Percentiles rank a stretch among this genome's conserved stretches.
phyloP scores from a whole-genome alignment of 257 asterid species.

The Pogostemon cablin region DNA sequence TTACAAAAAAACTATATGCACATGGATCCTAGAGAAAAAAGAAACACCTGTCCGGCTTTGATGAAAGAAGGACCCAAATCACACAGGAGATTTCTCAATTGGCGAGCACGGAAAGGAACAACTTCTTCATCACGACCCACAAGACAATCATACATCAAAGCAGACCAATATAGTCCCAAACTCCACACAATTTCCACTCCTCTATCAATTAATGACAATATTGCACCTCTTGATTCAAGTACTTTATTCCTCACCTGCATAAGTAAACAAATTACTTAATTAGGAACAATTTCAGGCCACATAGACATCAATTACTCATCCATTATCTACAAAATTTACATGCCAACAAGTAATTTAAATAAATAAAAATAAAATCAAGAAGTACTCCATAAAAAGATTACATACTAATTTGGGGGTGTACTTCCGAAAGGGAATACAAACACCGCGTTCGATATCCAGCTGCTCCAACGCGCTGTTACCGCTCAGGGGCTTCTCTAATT shows the following conservation, averaged over 20 bases:
- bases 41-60: constrained; percentile 98
- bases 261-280: constrained; percentile 26
- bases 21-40: constrained; percentile 23
- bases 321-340: neutral
- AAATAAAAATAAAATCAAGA: neutral
- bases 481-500: constrained; percentile 35
- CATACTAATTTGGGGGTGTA: constrained; percentile 77
- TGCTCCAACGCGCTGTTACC: constrained; percentile 75
- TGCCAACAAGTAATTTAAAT: neutral
- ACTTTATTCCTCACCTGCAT: constrained; percentile 84
- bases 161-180: constrained; percentile 92
- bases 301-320: constrained; percentile 2
- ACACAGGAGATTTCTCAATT: constrained; percentile 88
- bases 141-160: constrained; percentile 71
- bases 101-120: constrained; percentile 98
- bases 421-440: constrained; percentile 87
- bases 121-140: constrained; percentile 98
- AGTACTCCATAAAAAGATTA: neutral
- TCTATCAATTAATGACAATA: constrained; percentile 81
- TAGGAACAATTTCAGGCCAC: constrained; percentile 6
- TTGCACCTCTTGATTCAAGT: constrained; percentile 85
- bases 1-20: constrained; percentile 14
- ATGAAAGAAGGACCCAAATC: constrained; percentile 98
- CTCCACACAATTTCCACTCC: constrained; percentile 96
- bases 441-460: constrained; percentile 89